Evolutionary conservation across 306 rosid species (phyloP).

Genomic region (Abrus pulchellus): DNA sequence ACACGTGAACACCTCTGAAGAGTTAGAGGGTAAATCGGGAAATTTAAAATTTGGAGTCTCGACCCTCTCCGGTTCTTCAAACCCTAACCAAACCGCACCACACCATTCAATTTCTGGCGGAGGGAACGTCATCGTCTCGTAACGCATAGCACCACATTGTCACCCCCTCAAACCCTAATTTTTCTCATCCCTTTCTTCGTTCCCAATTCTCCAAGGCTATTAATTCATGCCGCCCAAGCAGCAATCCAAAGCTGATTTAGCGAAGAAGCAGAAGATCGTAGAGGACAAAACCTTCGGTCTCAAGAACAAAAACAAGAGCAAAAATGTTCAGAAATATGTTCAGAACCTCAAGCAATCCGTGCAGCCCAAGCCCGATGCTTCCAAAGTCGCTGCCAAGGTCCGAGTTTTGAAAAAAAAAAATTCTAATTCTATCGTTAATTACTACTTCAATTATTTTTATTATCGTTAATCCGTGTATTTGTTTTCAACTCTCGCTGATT

Average conservation of each 20-base stretch:
- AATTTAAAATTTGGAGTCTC: too few relatives aligned
- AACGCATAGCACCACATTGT: too few relatives aligned
- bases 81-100: neutral
- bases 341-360: constrained; percentile 79
- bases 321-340: constrained; percentile 87
- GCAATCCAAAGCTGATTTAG: constrained; percentile 76
- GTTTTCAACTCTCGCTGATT: neutral
- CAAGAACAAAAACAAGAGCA: constrained; percentile 94
- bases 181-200: too few relatives aligned
- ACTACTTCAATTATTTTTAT: neutral
- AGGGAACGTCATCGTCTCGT: too few relatives aligned
- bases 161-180: too few relatives aligned
- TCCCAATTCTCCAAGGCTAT: too few relatives aligned
- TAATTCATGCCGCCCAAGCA: constrained; percentile 83
- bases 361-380: constrained; percentile 71
- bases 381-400: constrained; percentile 75
- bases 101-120: neutral
- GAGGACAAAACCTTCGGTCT: constrained; percentile 99
- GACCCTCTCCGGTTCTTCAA: too few relatives aligned
- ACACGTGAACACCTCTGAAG: too few relatives aligned
- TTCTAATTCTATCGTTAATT: neutral
- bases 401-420: too few relatives aligned
- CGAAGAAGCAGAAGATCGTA: constrained; percentile 95
- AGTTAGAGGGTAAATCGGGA: too few relatives aligned
- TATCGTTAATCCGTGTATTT: neutral